Evolutionary conservation across 2,329 filamentous ascomycete genomes (phyloP), one percentile per base, ranked within the genome.

Genomic region (Xylariales sp.): DNA sequence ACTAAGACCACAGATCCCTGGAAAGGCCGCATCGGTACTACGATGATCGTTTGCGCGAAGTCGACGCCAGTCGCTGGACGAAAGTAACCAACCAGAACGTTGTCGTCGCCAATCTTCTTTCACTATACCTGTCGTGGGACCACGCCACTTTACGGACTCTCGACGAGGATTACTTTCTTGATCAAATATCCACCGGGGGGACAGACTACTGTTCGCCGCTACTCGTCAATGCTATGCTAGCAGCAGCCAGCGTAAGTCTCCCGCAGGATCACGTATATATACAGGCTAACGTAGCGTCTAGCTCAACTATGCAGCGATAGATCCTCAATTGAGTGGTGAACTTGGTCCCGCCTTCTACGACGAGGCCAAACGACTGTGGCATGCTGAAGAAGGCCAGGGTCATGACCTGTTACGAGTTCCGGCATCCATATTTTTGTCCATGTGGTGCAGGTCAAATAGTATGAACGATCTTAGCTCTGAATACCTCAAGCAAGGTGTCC

Each of bases 101-200:
- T 12, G 8, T 20, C 38, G 31, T 41, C 12, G 19, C 21, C 20
- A 41, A 41, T 24, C 31, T 41, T 10, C 27, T 41, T 8, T 41
- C 38, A 3, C 14, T 41, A 12, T 41, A 41, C 16, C 31, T 41
- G 5, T 34, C 29, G 10, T 41, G 38, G 38, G 38, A 41, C 15
- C 38, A 41, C 16, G 31, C 38, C 31, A 41, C 38, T 2, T 19
- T 41, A 22, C 20, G 38, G 12, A 12, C 32, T 9, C 34, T 41
- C 15, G 38, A 41, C 22, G 38, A 41, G 22, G 38, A 35, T 4
- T 15, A 32, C 10, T 41, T 41, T 4, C 8, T 41, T 9, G 38
- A 35, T 19, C 19, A 41, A 8, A 24, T 41, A 3, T 11, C 31
- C 19, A 4, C 22, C 4, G 21, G 38, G 3, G 18, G 20, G 8